These are phyloP conservation scores for Cicer judaicum DNA, from an alignment of 306 rosid species.

Conservation along the genomic window DNA sequence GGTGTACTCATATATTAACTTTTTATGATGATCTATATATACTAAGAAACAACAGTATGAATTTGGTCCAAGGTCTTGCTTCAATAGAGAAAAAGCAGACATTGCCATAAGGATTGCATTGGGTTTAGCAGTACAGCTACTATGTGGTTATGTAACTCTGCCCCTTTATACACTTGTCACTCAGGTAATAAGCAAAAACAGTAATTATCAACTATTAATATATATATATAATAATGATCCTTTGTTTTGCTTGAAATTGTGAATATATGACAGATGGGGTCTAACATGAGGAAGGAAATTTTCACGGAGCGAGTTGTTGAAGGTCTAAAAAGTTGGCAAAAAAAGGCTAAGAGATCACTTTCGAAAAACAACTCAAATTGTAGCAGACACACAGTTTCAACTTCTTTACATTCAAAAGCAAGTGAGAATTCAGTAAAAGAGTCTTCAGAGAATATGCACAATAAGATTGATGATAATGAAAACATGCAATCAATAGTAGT, in stretches of 20 bases:
- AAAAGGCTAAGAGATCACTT: slow-evolving; percentile 49
- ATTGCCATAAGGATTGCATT: slow-evolving; percentile 57
- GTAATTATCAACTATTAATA: no score
- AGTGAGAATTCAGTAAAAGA: slow-evolving; percentile 36
- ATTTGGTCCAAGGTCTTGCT: slow-evolving; percentile 72
- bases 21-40: slow-evolving; percentile 40
- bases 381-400: background rate
- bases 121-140: slow-evolving; percentile 69
- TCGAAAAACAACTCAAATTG: slow-evolving; percentile 35
- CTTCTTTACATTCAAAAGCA: slow-evolving; percentile 39
- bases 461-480: background rate
- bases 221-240: no score
- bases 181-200: slow-evolving; percentile 50
- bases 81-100: slow-evolving; percentile 52
- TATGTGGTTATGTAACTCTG: slow-evolving; percentile 72
- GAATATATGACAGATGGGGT: slow-evolving; percentile 59
- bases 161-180: slow-evolving; percentile 78
- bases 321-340: slow-evolving; percentile 68
- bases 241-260: background rate
- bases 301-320: slow-evolving; percentile 53
- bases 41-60: slow-evolving; percentile 61
- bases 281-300: slow-evolving; percentile 59
- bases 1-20: background rate
- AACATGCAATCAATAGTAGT: background rate
- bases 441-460: slow-evolving; percentile 9